These are phyloP conservation scores for Boechera divaricarpa DNA, from an alignment of 345 rosid genomes.

Conservation along the genomic window DNA sequence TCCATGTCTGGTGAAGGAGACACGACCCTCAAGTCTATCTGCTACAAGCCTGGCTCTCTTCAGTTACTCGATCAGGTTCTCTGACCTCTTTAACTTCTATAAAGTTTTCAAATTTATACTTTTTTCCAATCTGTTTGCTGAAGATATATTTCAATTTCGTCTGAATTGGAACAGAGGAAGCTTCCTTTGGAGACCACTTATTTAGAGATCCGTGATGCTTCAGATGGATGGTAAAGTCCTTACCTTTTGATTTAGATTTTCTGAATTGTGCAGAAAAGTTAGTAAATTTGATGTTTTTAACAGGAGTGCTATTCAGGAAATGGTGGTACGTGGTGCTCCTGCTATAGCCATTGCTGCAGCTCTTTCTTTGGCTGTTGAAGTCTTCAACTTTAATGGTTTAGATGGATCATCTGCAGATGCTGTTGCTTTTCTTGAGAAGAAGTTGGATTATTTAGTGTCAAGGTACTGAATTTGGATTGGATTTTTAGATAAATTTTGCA, in stretches of 20 bases:
- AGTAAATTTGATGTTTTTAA: slow-evolving; percentile 12
- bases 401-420: slow-evolving; percentile 65
- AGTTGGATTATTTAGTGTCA: slow-evolving; percentile 80
- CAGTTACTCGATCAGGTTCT: slow-evolving; percentile 48
- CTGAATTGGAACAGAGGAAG: slow-evolving; percentile 65
- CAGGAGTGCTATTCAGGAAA: slow-evolving; percentile 88
- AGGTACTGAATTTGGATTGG: slow-evolving; percentile 49
- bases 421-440: slow-evolving; percentile 53
- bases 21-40: slow-evolving; percentile 46
- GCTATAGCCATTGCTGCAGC: slow-evolving; percentile 97
- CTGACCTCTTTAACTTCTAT: background rate
- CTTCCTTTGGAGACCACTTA: slow-evolving; percentile 77
- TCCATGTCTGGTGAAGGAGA: slow-evolving; percentile 44
- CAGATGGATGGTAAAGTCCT: slow-evolving; percentile 79
- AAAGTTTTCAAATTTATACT: background rate
- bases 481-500: background rate
- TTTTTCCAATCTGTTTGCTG: slow-evolving; percentile 7
- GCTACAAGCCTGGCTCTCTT: slow-evolving; percentile 49
- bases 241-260: slow-evolving; percentile 4
- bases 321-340: slow-evolving; percentile 99
- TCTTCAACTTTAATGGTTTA: slow-evolving; percentile 57
- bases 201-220: slow-evolving; percentile 61
- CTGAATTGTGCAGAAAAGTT: background rate
- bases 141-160: background rate
- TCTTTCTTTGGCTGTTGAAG: slow-evolving; percentile 91